Base-by-base conservation (phyloP, 228 moss, liverwort and hornwort genomes). In the Sphagnum magellanicum region DNA sequence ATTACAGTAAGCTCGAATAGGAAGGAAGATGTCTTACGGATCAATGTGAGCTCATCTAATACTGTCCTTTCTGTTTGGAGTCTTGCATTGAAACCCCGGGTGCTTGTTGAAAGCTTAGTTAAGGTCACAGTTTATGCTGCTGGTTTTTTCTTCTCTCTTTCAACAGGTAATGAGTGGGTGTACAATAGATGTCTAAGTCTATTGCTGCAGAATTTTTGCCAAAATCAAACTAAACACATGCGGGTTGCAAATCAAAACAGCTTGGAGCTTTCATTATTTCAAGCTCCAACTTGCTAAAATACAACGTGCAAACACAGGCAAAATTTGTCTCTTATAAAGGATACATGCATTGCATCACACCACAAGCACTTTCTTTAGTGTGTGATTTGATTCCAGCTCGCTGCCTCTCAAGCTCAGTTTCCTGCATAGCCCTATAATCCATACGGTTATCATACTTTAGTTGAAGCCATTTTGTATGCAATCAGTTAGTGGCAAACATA, bases 341-440 rank as follows among this genome's bases (percentile, higher is more conserved):
- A 90, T 98, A 98, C 98, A 92, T 49, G 51, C 87, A 83, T 67
- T 93, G 98, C 58, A 98, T 87, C 0, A 76, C 75, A 11, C 63
- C 50, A 16, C 78, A 13, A 46, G 92, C 87, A 0, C 63, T 86
- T 46, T 94, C 98, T 68, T 93, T 91, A n/a, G 83, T 79, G 1
- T 81, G 86, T 6, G 81, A 60, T 67, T 87, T 90, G 50, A 85
- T 80, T 61, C 98, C 98, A 72, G 82, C 82, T 68, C 61, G 81
- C 71, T 98, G 92, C 13, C 78, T 83, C 70, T 91, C 91, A 53
- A 98, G 63, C 70, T 98, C 98, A 72, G 73, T 52, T 78, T 94
- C 98, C 71, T 92, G 91, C 84, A 78, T 87, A 68, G 73, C 68
- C 68, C 94, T 98, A 60, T 52, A 8, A 32, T 32, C 32, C 32